These are phyloP conservation scores for Penicillium sp. DNA, from an alignment of 2,329 filamentous ascomycete genomes.

Conservation along the genomic window DNA sequence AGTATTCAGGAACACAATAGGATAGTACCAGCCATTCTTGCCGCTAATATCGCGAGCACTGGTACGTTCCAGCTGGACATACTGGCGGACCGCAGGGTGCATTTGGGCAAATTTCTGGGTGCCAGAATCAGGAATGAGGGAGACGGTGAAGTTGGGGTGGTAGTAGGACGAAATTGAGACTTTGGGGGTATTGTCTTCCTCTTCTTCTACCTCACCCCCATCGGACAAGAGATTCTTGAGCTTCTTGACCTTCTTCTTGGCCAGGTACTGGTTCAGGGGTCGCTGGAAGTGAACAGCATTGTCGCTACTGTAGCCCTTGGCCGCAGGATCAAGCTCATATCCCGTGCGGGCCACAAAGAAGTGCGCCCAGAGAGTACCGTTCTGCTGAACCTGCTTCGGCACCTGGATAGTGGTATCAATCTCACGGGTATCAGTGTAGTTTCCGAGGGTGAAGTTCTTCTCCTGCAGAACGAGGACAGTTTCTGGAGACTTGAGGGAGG, in stretches of 20 bases:
- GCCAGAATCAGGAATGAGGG: constrained; percentile 79
- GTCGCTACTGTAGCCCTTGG: constrained; percentile 68
- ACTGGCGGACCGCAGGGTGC: constrained; percentile 74
- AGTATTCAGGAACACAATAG: constrained; percentile 87
- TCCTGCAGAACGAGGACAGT: constrained; percentile 77
- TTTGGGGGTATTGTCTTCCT: constrained; percentile 59
- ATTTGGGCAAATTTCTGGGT: constrained; percentile 66
- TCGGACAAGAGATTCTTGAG: constrained; percentile 75
- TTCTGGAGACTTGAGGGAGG: constrained; percentile 61
- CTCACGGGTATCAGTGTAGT: constrained; percentile 75
- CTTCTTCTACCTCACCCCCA: constrained; percentile 53
- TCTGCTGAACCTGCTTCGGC: constrained; percentile 78
- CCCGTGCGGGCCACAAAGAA: constrained; percentile 84
- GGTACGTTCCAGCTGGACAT: constrained; percentile 74
- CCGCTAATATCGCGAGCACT: constrained; percentile 81
- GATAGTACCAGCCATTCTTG: constrained; percentile 90
- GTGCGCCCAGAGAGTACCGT: constrained; percentile 92
- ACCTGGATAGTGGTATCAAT: constrained; percentile 76
- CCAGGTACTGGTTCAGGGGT: constrained; percentile 84
- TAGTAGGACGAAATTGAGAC: constrained; percentile 84
- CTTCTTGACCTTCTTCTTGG: constrained; percentile 88
- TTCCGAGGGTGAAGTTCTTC: constrained; percentile 74
- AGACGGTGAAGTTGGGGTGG: constrained; percentile 90
- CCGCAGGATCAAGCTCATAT: constrained; percentile 71
- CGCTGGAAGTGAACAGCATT: constrained; percentile 82